Percentiles rank a stretch among this genome's conserved stretches.
Evolutionary conservation across 2,329 filamentous ascomycete species (phyloP).

Genomic region (Gaeumannomyces tritici): DNA sequence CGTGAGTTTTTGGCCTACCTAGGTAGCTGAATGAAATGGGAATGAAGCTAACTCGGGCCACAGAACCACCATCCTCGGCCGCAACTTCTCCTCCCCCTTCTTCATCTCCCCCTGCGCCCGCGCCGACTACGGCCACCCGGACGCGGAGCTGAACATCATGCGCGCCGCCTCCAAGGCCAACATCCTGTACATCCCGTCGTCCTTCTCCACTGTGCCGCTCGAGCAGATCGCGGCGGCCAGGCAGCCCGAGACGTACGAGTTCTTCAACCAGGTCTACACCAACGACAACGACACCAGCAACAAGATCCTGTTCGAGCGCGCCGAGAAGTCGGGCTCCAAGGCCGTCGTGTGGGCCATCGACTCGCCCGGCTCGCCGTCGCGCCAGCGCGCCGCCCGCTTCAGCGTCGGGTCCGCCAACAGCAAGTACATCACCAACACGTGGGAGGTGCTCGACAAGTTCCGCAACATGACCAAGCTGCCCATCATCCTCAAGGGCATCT

Average conservation of each 20-base stretch:
- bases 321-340: constrained; percentile 22
- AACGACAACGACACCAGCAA: constrained; percentile 23
- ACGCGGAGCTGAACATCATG: constrained; percentile 39
- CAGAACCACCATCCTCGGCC: constrained; percentile 37
- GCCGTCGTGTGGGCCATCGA: constrained; percentile 29
- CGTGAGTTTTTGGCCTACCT: constrained; percentile 15
- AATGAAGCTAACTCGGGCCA: too few species aligned
- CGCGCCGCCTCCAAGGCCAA: constrained; percentile 35
- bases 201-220: constrained; percentile 22
- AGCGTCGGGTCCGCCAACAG: constrained; percentile 23
- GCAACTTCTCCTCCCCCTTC: constrained; percentile 44
- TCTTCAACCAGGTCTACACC: constrained; percentile 24
- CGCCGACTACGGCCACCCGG: constrained; percentile 31
- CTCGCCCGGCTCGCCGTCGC: constrained; percentile 27
- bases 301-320: constrained; percentile 18
- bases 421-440: constrained; percentile 9
- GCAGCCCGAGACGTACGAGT: constrained; percentile 21
- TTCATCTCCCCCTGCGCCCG: constrained; percentile 42
- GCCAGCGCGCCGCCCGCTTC: constrained; percentile 29
- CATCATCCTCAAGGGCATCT: constrained; percentile 22
- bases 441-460: constrained; percentile 27
- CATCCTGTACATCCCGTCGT: constrained; percentile 38
- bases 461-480: constrained; percentile 24
- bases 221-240: constrained; percentile 27
- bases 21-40: too few species aligned